Evolutionary conservation across 176 grass and related monocot genomes (phyloP), one percentile per base, ranked within the genome.

Genomic region (Hordeum marinum): DNA sequence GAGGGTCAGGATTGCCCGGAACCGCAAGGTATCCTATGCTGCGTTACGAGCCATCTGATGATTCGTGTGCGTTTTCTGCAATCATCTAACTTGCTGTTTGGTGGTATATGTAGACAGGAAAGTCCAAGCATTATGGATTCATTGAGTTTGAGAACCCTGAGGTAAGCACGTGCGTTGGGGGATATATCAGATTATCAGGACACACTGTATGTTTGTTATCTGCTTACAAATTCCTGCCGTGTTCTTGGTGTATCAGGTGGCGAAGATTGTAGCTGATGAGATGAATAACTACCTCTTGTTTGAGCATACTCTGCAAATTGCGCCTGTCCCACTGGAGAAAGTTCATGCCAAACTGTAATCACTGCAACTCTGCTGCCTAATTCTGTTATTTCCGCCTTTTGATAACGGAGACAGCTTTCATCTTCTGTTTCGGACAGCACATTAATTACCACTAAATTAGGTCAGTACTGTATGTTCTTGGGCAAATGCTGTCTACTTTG

Each of bases 101-200:
- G 42, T 81, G 13, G 48, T 78, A 46, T 41, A 68, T 84, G 57
- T 82, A 98, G 96, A 95, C 93, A 45, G 96, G 96, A 76, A 98
- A 96, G 68, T 98, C 96, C 21, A 98, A 96, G 78, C 93, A 98
- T 67, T 98, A 98, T 88, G 96, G 87, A 71, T 98, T 86, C 58
- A 80, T 98, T 20, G 93, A 98, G 90, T 98, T 95, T 91, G 91
- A 90, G 84, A 98, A 92, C 74, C 91, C 96, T 50, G 89, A 84
- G 27, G 96, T 98, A 83, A 80, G 75, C 17, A 13, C n/a, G n/a
- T n/a, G n/a, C n/a, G n/a, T n/a, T n/a, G n/a, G n/a, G n/a, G n/a
- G n/a, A 27, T 86, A 23, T 23, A 0, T 82, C 48, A 52, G 48
- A 52, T 52, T 52, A 57, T 77, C 82, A 31, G 10, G 23, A 7